These are phyloP conservation scores for Hygrophorus russula DNA, from an alignment of 768 basidiomycete species.

Conservation along the genomic window DNA sequence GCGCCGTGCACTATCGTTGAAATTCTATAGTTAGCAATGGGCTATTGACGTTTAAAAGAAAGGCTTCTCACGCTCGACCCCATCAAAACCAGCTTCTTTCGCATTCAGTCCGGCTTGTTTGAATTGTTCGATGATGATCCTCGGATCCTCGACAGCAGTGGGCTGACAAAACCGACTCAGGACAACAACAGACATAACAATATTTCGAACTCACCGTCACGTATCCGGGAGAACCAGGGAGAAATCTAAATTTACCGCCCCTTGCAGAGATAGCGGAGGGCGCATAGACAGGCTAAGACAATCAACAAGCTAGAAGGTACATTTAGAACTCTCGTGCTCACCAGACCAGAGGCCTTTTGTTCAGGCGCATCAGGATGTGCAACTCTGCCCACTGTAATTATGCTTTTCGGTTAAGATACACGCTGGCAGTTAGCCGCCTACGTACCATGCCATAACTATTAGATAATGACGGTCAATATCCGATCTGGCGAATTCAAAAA, in stretches of 20 bases:
- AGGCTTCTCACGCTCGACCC: constrained; percentile 33
- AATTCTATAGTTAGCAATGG: background rate
- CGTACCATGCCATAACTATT: too few relatives aligned
- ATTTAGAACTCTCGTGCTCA: constrained; percentile 6
- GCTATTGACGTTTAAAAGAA: background rate
- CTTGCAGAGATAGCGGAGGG: constrained; percentile 33
- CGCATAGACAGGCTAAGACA: constrained; percentile 27
- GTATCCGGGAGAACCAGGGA: constrained; percentile 26
- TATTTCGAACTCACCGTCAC: constrained; percentile 22
- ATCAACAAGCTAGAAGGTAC: background rate
- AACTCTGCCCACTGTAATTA: constrained; percentile 21
- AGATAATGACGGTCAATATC: too few relatives aligned
- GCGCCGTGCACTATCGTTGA: constrained; percentile 19
- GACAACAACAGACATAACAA: too few relatives aligned
- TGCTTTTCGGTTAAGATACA: background rate
- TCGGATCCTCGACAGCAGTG: background rate
- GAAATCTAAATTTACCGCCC: constrained; percentile 27
- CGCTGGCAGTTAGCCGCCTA: background rate
- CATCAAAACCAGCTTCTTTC: constrained; percentile 45
- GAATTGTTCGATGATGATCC: constrained; percentile 23
- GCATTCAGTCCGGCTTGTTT: constrained; percentile 35
- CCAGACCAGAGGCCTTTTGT: constrained; percentile 24
- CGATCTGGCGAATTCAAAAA: too few relatives aligned
- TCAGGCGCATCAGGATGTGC: constrained; percentile 27
- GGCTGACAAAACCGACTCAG: background rate